These are phyloP conservation scores for Populus euphratica DNA, from an alignment of 345 rosid species.

Conservation along the genomic window DNA sequence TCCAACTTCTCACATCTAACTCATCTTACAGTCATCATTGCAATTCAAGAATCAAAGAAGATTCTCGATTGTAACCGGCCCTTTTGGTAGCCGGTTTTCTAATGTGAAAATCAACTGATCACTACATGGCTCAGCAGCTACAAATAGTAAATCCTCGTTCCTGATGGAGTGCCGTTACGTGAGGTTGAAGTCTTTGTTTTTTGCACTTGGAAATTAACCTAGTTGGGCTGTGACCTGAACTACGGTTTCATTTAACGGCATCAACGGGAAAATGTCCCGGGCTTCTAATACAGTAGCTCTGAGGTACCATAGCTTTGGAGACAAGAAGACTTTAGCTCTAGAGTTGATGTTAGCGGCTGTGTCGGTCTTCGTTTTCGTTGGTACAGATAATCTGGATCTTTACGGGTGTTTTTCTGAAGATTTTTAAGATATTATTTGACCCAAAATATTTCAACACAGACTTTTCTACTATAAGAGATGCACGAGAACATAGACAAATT, in stretches of 20 bases:
- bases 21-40: no score
- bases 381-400: no score
- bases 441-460: no score
- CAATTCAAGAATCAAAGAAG: no score
- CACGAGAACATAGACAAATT: no score
- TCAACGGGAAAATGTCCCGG: constrained; percentile 51
- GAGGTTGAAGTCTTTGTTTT: constrained; percentile 57
- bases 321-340: constrained; percentile 71
- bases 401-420: no score
- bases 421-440: no score
- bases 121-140: constrained; percentile 71
- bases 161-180: constrained; percentile 62
- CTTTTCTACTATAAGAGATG: no score
- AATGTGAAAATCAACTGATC: constrained; percentile 50
- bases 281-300: constrained; percentile 73
- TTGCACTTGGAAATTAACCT: constrained; percentile 68
- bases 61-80: constrained; percentile 42
- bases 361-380: constrained; percentile 47
- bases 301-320: constrained; percentile 85
- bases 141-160: constrained; percentile 81
- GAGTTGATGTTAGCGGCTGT: constrained; percentile 59
- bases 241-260: constrained; percentile 49
- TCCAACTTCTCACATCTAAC: no score
- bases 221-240: constrained; percentile 68
- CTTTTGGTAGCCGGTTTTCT: constrained; percentile 62